phyloP scores from a whole-genome alignment of 2,329 filamentous ascomycete genomes.

The Dendryphion nanum region DNA sequence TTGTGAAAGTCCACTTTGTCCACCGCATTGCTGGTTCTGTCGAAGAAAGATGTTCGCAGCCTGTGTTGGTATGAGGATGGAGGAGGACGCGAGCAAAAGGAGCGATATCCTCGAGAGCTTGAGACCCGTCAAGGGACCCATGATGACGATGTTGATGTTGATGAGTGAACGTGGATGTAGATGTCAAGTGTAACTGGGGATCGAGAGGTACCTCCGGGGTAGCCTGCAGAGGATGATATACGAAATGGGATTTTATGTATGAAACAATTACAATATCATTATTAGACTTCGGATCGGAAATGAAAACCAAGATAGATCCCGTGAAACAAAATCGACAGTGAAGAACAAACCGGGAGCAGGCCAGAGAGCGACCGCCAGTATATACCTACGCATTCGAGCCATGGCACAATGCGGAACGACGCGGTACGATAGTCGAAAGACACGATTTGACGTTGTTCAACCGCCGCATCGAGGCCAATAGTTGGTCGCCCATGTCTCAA shows the following conservation, averaged over 20 bases:
- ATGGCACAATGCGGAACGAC: neutral
- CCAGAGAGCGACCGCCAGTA: constrained; percentile 4
- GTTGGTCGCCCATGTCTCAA: constrained; percentile 16
- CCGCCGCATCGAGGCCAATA: constrained; percentile 1
- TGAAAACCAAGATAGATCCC: neutral
- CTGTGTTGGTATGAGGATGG: constrained; percentile 20
- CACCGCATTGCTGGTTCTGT: constrained; percentile 49
- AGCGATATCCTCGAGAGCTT: constrained; percentile 34
- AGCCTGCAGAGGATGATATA: neutral
- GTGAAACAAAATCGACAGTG: neutral
- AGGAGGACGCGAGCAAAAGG: constrained; percentile 28
- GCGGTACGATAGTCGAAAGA: neutral
- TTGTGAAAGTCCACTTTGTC: constrained; percentile 46
- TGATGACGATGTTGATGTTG: constrained; percentile 12
- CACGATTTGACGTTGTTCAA: constrained; percentile 1
- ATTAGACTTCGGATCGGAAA: constrained; percentile 6
- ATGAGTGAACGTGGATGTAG: constrained; percentile 1
- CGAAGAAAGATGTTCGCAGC: constrained; percentile 29
- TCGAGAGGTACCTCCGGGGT: neutral
- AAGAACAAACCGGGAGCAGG: constrained; percentile 8
- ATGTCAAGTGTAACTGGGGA: constrained; percentile 1
- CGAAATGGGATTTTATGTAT: neutral
- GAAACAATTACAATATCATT: constrained; percentile 7
- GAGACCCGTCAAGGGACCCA: constrained; percentile 26
- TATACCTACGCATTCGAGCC: constrained; percentile 9